These are phyloP conservation scores for Lentinus tigrinus DNA, from an alignment of 768 basidiomycete genomes.

Conservation along the genomic window DNA sequence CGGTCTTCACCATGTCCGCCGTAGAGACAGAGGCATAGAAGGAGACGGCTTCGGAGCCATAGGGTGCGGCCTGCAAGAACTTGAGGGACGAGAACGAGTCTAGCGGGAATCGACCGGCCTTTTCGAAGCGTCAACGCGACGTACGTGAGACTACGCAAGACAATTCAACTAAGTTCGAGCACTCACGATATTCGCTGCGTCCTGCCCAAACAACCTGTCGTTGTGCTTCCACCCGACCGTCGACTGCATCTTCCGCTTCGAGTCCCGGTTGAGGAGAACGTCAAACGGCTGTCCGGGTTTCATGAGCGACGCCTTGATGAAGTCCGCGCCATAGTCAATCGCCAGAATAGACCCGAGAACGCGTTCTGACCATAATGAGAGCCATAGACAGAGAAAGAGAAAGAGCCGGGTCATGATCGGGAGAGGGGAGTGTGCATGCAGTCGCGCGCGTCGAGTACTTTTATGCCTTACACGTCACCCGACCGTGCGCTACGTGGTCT, in stretches of 20 bases:
- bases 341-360: slow-evolving; percentile 77
- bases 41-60: slow-evolving; percentile 53
- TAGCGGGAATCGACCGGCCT: slow-evolving; percentile 87
- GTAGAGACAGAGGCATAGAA: slow-evolving; percentile 44
- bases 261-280: slow-evolving; percentile 94
- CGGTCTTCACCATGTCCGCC: slow-evolving; percentile 40
- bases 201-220: slow-evolving; percentile 86
- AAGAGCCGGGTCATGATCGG: slow-evolving; percentile 22
- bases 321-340: slow-evolving; percentile 98
- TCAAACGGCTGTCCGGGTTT: slow-evolving; percentile 68
- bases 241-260: slow-evolving; percentile 91
- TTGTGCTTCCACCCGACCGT: slow-evolving; percentile 90
- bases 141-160: neutral
- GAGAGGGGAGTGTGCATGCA: slow-evolving; percentile 10
- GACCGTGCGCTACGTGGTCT: slow-evolving; percentile 14
- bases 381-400: slow-evolving; percentile 24
- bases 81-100: slow-evolving; percentile 88
- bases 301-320: slow-evolving; percentile 88
- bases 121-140: slow-evolving; percentile 30
- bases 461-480: slow-evolving; percentile 19
- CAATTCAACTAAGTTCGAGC: neutral
- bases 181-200: slow-evolving; percentile 86
- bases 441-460: neutral
- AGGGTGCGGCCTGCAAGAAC: slow-evolving; percentile 72
- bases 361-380: slow-evolving; percentile 18